A percentile compares a stretch with the other conserved stretches of the same genome.
Evolutionary conservation across 441 rosid species (phyloP).

Genomic region (Flueggea neowawraea): DNA sequence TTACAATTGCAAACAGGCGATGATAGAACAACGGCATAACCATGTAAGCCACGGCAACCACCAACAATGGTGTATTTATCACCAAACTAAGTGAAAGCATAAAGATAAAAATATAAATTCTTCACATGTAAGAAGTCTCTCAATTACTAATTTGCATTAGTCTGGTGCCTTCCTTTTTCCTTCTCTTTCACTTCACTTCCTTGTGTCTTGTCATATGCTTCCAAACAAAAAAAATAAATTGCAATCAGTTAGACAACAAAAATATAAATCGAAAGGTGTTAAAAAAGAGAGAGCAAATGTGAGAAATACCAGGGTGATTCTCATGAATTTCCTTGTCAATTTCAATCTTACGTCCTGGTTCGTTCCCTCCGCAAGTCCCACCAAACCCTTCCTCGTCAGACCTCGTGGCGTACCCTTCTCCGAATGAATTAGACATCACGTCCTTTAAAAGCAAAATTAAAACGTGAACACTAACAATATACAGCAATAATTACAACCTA

Average conservation of each 20-base stretch:
- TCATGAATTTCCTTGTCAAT: constrained; percentile 38
- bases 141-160: constrained; percentile 2
- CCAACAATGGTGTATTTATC: too few relatives aligned
- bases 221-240: background rate
- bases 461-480: too few relatives aligned
- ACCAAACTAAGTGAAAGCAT: too few relatives aligned
- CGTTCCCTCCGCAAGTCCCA: constrained; percentile 57
- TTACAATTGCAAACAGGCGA: too few relatives aligned
- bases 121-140: too few relatives aligned
- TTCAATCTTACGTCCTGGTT: constrained; percentile 17
- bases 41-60: too few relatives aligned
- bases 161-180: constrained; percentile 57
- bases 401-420: constrained; percentile 80
- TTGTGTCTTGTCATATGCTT: constrained; percentile 67
- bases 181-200: constrained; percentile 76
- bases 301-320: constrained; percentile 50
- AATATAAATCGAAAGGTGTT: too few relatives aligned
- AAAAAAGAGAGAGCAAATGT: background rate
- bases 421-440: constrained; percentile 69
- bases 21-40: too few relatives aligned
- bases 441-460: constrained; percentile 28
- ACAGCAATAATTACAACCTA: background rate
- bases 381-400: constrained; percentile 89
- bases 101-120: too few relatives aligned
- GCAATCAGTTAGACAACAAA: too few relatives aligned